A percentile compares a stretch with the other conserved stretches of the same genome.
Conservation (phyloP, 306 rosid species). For the Fragaria iinumae region DNA sequence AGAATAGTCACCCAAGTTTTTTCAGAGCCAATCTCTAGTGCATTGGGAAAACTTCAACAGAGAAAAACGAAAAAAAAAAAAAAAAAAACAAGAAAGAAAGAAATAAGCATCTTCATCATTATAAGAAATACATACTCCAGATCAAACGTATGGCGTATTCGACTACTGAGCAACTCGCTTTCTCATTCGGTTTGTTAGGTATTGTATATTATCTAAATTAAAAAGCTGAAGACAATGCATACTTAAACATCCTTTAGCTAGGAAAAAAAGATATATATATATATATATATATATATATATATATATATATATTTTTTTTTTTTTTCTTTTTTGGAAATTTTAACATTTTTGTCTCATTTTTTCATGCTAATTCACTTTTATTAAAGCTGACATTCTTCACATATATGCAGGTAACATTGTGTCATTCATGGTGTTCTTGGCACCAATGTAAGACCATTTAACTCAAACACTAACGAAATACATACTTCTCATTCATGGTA, state of each 20-base stretch:
- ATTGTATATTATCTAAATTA: background rate
- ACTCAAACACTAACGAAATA: background rate
- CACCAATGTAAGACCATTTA: constrained; percentile 59
- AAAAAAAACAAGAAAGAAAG: background rate
- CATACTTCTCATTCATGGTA: background rate
- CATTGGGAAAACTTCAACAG: background rate
- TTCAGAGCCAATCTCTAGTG: background rate
- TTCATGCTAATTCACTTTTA: background rate
- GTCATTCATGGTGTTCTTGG: constrained; percentile 63
- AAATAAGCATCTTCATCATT: background rate
- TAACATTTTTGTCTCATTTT: background rate
- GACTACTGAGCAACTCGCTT: constrained; percentile 39
- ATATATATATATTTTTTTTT: no score
- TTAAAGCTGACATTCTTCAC: background rate
- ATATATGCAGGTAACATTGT: constrained; percentile 53
- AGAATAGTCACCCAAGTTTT: background rate
- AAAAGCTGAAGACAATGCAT: background rate
- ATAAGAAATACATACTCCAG: background rate
- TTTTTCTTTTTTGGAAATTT: background rate
- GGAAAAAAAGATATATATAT: no score
- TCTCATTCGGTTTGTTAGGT: constrained; percentile 66
- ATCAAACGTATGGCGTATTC: constrained; percentile 11
- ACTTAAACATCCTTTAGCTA: background rate
- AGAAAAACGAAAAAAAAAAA: background rate
- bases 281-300: no score